These are phyloP conservation scores for Aspergillus eucalypticola DNA, from an alignment of 2,329 filamentous ascomycete species.

Conservation along the genomic window DNA sequence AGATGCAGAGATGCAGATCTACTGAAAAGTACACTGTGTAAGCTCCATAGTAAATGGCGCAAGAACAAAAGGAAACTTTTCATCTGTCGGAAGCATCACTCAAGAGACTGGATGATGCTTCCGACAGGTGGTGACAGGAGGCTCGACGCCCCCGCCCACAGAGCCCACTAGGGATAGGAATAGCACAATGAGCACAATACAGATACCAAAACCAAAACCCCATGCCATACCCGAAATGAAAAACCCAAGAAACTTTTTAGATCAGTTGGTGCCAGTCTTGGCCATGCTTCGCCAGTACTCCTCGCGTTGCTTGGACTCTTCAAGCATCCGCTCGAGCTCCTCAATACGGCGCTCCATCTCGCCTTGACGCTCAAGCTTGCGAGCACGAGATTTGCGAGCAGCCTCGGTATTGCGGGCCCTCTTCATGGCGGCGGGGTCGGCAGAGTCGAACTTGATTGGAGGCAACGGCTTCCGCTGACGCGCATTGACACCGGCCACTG, in stretches of 20 bases:
- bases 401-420: constrained; percentile 91
- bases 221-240: constrained; percentile 10
- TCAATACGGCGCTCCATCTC: constrained; percentile 72
- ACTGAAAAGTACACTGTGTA: constrained; percentile 8
- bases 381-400: constrained; percentile 86
- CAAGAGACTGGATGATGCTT: constrained; percentile 25
- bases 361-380: constrained; percentile 76
- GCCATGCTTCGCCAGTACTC: constrained; percentile 42
- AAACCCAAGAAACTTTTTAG: constrained; percentile 19
- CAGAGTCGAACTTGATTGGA: constrained; percentile 73
- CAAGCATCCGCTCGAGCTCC: constrained; percentile 58
- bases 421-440: constrained; percentile 80
- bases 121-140: constrained; percentile 29
- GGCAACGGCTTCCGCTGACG: constrained; percentile 80
- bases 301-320: constrained; percentile 37
- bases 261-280: constrained; percentile 19
- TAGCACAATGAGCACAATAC: constrained; percentile 21
- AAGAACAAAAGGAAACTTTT: constrained; percentile 27
- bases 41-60: constrained; percentile 2
- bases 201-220: constrained; percentile 10
- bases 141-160: constrained; percentile 40
- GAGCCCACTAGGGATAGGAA: constrained; percentile 19
- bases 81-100: constrained; percentile 23
- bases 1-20: background rate
- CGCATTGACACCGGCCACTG: constrained; percentile 54